Evolutionary conservation across 768 basidiomycete genomes (phyloP), one percentile per base, ranked within the genome.

Genomic region (Tubosaeta sp.): DNA sequence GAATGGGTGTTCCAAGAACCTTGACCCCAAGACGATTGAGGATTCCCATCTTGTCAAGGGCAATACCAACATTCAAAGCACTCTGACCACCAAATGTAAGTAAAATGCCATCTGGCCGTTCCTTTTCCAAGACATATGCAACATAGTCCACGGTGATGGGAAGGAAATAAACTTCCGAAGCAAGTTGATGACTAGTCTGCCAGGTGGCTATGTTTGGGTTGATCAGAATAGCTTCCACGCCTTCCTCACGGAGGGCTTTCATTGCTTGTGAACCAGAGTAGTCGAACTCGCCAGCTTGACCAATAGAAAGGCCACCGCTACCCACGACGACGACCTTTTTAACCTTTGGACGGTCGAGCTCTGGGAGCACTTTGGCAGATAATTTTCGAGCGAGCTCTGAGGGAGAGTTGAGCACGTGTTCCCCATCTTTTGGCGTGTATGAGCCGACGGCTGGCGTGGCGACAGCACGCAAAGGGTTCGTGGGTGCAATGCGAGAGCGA

Each of bases 141-240:
- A 99, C 97, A 71, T 98, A 98, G 71, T 98, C 97, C 47, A 91
- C 74, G 0, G 97, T 97, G 63, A 99, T 83, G 43, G 97, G 97
- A 33, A 99, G 73, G 74, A 98, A 99, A 74, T 98, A 99, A 60
- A 98, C 93, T 68, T 97, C 91, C 1, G 88, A 88, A 27, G 97
- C 97, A 57, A 99, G 79, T 69, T 97, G 86, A 67, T 99, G 97
- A 8, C 95, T 97, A 1, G 97, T 98, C 73, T 99, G 97, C 88
- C 95, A 97, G 29, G 97, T 98, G 39, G 97, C 95, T 58, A 98
- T 97, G 67, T 99, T 98, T 43, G 97, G 97, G 71, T 98, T 99
- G 70, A 99, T 92, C 57, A 99, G 85, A 57, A 99, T 85, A 31
- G 93, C 91, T 51, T 89, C 81, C 47, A 99, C 86, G 48, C 95